These are phyloP conservation scores for Trypanosoma caninum DNA, from an alignment of 208 protist genomes.

Conservation along the genomic window DNA sequence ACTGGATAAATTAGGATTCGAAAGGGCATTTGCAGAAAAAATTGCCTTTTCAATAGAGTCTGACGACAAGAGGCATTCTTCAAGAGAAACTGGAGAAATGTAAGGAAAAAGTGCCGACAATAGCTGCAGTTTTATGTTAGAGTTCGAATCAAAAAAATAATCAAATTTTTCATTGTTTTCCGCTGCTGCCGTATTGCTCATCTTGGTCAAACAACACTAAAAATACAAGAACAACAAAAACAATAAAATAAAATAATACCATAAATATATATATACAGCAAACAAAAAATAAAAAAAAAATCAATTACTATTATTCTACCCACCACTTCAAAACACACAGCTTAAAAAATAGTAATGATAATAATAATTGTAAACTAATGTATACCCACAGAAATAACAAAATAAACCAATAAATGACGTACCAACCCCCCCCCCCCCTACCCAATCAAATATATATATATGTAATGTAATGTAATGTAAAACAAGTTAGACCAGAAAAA, in stretches of 20 bases:
- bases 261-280: too few relatives aligned
- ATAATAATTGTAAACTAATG: not conserved
- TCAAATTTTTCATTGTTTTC: too few relatives aligned
- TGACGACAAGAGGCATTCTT: constrained; percentile 20
- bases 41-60: constrained; percentile 43
- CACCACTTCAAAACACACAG: not conserved
- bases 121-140: constrained; percentile 33
- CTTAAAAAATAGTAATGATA: not conserved
- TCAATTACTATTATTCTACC: too few relatives aligned
- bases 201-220: too few relatives aligned
- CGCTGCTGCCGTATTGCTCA: too few relatives aligned
- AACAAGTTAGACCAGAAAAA: constrained; percentile 16
- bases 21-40: constrained; percentile 30
- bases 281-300: constrained; percentile 10
- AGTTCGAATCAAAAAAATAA: not conserved
- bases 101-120: constrained; percentile 74
- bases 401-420: not conserved
- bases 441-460: too few relatives aligned
- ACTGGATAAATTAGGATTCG: constrained; percentile 53
- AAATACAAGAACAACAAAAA: too few relatives aligned
- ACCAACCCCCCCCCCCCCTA: too few relatives aligned
- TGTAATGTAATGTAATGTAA: too few relatives aligned
- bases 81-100: constrained; percentile 30
- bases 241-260: too few relatives aligned
- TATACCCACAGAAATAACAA: not conserved